Evolutionary conservation across 2,329 filamentous ascomycete species (phyloP).

Genomic region (Neonectria neomacrospora): DNA sequence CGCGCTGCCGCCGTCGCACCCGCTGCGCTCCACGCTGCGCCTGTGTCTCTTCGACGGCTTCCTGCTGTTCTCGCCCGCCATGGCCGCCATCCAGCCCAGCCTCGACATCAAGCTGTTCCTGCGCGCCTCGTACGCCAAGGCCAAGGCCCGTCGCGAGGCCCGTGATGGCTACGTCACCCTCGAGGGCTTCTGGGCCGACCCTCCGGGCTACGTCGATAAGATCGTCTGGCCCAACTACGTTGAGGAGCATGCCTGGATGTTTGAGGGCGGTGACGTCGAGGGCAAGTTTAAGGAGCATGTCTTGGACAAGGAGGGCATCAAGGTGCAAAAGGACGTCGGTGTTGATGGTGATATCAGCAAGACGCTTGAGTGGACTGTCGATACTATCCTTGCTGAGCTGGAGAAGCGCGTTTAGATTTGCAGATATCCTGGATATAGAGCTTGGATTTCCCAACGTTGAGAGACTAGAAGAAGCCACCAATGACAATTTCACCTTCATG

Average conservation of each 20-base stretch:
- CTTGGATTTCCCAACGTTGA: neutral
- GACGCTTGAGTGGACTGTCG: slow-evolving; percentile 76
- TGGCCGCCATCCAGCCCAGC: slow-evolving; percentile 65
- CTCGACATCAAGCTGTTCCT: slow-evolving; percentile 85
- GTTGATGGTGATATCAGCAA: slow-evolving; percentile 69
- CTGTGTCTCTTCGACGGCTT: slow-evolving; percentile 90
- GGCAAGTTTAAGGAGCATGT: slow-evolving; percentile 61
- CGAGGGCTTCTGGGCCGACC: slow-evolving; percentile 95
- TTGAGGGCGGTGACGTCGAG: slow-evolving; percentile 75
- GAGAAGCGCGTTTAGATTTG: slow-evolving; percentile 42
- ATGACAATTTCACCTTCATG: neutral
- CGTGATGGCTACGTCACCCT: slow-evolving; percentile 82
- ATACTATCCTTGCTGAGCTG: slow-evolving; percentile 64
- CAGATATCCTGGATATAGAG: neutral
- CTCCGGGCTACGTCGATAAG: slow-evolving; percentile 91
- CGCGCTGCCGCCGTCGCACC: slow-evolving; percentile 58
- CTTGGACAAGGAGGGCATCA: slow-evolving; percentile 57
- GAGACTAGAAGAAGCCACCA: neutral
- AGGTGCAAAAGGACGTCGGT: slow-evolving; percentile 58
- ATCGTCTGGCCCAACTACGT: slow-evolving; percentile 98
- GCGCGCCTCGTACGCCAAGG: slow-evolving; percentile 71
- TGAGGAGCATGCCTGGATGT: slow-evolving; percentile 82
- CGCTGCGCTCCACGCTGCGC: slow-evolving; percentile 50
- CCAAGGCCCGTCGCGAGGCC: slow-evolving; percentile 73
- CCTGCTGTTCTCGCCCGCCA: slow-evolving; percentile 74